Percentiles rank a stretch among this genome's conserved stretches.
Evolutionary conservation across 2,329 filamentous ascomycete genomes (phyloP).

Genomic region (Chaetomium strumarium): DNA sequence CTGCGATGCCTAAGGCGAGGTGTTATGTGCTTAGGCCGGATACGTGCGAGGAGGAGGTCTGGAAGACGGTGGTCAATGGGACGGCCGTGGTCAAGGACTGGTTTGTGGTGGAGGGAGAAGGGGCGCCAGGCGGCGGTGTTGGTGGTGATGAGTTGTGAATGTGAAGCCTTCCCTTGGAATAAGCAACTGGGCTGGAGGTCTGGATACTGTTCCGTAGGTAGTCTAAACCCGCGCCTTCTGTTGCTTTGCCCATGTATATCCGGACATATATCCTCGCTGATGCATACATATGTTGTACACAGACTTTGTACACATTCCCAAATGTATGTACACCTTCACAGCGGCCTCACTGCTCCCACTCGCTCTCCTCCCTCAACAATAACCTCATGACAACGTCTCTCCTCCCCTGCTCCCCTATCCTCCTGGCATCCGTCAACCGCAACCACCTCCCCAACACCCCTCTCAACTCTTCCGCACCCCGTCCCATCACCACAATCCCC

Average conservation of each 20-base stretch:
- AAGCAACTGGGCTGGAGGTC: too few species aligned
- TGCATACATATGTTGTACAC: conserved; percentile 16
- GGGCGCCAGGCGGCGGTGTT: background rate
- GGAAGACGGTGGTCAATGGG: conserved; percentile 3
- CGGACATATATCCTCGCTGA: too few species aligned
- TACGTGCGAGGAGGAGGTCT: background rate
- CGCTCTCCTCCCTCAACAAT: background rate
- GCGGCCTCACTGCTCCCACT: conserved; percentile 21
- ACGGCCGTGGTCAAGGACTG: conserved; percentile 2
- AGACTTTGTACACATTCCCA: background rate
- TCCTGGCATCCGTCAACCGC: conserved; percentile 33
- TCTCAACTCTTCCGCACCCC: conserved; percentile 52
- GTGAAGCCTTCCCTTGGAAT: too few species aligned
- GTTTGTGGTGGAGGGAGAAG: conserved; percentile 28
- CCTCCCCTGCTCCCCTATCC: conserved; percentile 33
- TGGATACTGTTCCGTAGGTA: too few species aligned
- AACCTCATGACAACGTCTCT: conserved; percentile 32
- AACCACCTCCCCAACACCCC: conserved; percentile 44
- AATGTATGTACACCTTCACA: background rate
- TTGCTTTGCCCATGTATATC: too few species aligned
- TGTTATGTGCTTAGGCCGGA: conserved; percentile 5
- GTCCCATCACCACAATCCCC: conserved; percentile 53
- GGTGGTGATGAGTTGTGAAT: conserved; percentile 2
- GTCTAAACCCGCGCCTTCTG: too few species aligned
- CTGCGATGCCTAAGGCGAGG: background rate